A percentile compares a stretch with the other conserved stretches of the same genome.
Evolutionary conservation across 805 yeast genomes (phyloP).

Genomic region (Tetrapisispora taiwanensis): DNA sequence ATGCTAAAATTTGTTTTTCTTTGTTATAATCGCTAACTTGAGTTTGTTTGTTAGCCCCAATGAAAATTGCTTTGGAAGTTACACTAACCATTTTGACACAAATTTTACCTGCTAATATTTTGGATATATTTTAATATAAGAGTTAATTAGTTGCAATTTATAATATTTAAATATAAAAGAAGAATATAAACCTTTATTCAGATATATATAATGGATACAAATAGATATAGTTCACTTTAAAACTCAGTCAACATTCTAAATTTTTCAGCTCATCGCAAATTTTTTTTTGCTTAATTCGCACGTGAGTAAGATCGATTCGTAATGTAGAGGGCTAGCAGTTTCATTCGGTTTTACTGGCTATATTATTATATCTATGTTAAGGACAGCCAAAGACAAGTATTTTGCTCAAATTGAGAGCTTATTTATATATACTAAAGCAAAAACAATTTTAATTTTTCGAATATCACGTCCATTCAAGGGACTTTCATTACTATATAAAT

Average conservation of each 20-base stretch:
- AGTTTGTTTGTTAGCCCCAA: constrained; percentile 64
- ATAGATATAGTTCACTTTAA: too few relatives aligned
- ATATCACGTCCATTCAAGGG: constrained; percentile 3
- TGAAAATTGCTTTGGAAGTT: constrained; percentile 46
- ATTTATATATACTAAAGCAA: neutral
- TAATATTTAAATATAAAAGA: too few relatives aligned
- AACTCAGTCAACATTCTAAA: neutral
- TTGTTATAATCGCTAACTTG: constrained; percentile 45
- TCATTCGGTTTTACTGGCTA: too few relatives aligned
- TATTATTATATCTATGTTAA: too few relatives aligned
- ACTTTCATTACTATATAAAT: constrained; percentile 1
- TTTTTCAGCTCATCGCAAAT: constrained; percentile 3
- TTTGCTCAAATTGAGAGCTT: too few relatives aligned
- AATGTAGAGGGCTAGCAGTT: too few relatives aligned
- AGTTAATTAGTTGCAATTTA: too few relatives aligned
- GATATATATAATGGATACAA: too few relatives aligned
- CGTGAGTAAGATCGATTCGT: neutral
- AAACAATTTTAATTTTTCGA: neutral
- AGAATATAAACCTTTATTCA: too few relatives aligned
- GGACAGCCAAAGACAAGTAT: too few relatives aligned
- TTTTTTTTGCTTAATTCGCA: neutral
- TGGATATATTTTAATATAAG: too few relatives aligned
- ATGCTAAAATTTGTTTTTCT: constrained; percentile 41
- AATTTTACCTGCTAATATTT: too few relatives aligned
- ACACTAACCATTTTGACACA: constrained; percentile 3